phyloP scores from a whole-genome alignment of 345 rosid species.

The Populus euphratica region DNA sequence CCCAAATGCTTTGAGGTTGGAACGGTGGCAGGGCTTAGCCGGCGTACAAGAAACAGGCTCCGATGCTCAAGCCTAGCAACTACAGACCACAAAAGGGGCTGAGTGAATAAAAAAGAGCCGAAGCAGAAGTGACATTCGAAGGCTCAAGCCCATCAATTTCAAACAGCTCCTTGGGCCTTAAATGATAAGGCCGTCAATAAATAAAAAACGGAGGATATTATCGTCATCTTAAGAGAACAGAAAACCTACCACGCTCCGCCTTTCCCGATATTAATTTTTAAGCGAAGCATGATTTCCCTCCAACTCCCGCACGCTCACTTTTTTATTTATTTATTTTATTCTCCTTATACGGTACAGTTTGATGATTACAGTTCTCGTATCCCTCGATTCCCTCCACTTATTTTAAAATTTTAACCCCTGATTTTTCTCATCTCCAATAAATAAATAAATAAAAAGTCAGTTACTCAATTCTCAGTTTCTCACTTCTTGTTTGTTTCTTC shows the following conservation, averaged over 20 bases:
- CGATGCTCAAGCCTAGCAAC: background rate
- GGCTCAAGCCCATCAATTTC: background rate
- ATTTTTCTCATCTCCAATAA: background rate
- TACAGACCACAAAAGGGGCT: background rate
- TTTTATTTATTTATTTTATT: background rate
- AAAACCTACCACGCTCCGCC: slow-evolving; percentile 2
- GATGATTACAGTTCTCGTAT: background rate
- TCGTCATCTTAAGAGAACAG: slow-evolving; percentile 7
- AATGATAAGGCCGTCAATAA: background rate
- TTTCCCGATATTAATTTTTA: background rate
- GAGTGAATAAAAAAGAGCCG: background rate
- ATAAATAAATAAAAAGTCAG: background rate
- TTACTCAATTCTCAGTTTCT: slow-evolving; percentile 17
- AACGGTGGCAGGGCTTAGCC: background rate
- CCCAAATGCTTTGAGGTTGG: background rate
- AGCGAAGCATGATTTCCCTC: slow-evolving; percentile 30
- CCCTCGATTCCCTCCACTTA: background rate
- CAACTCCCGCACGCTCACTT: slow-evolving; percentile 15
- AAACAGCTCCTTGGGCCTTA: background rate
- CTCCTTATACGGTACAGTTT: background rate
- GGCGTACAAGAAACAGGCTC: background rate
- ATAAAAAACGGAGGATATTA: background rate
- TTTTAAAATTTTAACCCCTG: background rate
- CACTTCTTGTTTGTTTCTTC: slow-evolving; percentile 8
- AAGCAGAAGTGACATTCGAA: background rate